A percentile compares a stretch with the other conserved stretches of the same genome.
These are phyloP conservation scores for Sporothrix humicola DNA, from an alignment of 2,329 filamentous ascomycete species.

Conservation along the genomic window DNA sequence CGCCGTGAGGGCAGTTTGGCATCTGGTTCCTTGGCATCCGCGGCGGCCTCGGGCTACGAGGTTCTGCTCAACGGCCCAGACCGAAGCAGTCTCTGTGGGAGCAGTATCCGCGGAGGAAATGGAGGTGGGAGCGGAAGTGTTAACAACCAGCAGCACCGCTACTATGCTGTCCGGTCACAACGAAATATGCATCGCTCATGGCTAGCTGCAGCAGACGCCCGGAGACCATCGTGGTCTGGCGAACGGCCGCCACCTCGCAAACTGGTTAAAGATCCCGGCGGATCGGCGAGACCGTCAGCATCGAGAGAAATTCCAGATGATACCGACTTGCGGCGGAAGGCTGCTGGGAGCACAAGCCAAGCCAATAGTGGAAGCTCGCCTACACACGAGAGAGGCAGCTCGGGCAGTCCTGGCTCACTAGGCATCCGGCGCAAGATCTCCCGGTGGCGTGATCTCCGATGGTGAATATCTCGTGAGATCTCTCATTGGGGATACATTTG, in stretches of 20 bases:
- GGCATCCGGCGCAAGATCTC: constrained; percentile 36
- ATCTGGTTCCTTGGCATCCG: constrained; percentile 26
- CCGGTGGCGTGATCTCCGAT: constrained; percentile 33
- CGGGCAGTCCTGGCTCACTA: constrained; percentile 3
- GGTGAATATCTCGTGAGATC: background rate
- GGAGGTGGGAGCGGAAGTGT: background rate
- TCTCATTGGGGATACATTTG: too few species aligned
- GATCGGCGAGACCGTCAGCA: constrained; percentile 37
- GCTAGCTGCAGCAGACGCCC: constrained; percentile 43
- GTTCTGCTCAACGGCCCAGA: constrained; percentile 31
- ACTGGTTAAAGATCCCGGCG: constrained; percentile 40
- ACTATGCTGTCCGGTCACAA: constrained; percentile 23
- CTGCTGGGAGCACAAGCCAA: background rate
- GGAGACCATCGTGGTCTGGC: constrained; percentile 37
- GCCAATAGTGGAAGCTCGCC: background rate
- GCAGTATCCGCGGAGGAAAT: background rate
- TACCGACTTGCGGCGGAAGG: background rate
- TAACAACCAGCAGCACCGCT: background rate
- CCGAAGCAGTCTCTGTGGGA: constrained; percentile 31
- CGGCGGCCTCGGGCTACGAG: constrained; percentile 35
- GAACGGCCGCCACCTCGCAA: constrained; percentile 36
- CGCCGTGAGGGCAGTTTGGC: constrained; percentile 28
- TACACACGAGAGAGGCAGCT: background rate
- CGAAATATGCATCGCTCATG: constrained; percentile 32
- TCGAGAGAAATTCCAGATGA: constrained; percentile 34